Evolutionary conservation across 2,329 filamentous ascomycete species (phyloP).

Genomic region (Sarocladium kiliense): DNA sequence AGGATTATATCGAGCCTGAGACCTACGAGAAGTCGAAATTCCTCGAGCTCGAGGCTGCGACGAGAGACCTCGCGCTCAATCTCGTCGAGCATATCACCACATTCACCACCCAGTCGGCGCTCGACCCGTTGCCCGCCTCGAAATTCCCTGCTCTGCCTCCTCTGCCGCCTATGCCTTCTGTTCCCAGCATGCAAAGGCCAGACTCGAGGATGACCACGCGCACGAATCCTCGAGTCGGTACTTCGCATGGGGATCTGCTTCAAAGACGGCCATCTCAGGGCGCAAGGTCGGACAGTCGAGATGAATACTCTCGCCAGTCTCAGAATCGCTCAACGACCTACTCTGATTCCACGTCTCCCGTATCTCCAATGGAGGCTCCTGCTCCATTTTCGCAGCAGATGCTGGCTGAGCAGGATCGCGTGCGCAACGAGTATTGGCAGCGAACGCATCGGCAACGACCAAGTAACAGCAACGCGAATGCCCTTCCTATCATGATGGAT

Average conservation of each 20-base stretch:
- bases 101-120: constrained; percentile 14
- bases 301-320: background rate
- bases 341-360: background rate
- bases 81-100: constrained; percentile 31
- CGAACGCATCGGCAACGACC: background rate
- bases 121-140: constrained; percentile 3
- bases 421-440: background rate
- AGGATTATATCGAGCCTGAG: constrained; percentile 34
- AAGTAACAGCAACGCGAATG: background rate
- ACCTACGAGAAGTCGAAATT: constrained; percentile 31
- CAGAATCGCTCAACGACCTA: background rate
- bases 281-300: background rate
- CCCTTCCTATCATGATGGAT: background rate
- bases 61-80: constrained; percentile 33
- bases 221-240: background rate
- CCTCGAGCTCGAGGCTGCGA: constrained; percentile 30
- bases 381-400: background rate
- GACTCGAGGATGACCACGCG: constrained; percentile 3
- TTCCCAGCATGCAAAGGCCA: background rate
- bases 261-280: background rate
- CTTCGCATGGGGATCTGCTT: background rate
- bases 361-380: background rate
- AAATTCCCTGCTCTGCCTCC: constrained; percentile 7
- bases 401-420: background rate
- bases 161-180: constrained; percentile 7